A percentile compares a stretch with the other conserved stretches of the same genome.
Conservation (phyloP, 129 eudicot species). For the Artemisia annua region DNA sequence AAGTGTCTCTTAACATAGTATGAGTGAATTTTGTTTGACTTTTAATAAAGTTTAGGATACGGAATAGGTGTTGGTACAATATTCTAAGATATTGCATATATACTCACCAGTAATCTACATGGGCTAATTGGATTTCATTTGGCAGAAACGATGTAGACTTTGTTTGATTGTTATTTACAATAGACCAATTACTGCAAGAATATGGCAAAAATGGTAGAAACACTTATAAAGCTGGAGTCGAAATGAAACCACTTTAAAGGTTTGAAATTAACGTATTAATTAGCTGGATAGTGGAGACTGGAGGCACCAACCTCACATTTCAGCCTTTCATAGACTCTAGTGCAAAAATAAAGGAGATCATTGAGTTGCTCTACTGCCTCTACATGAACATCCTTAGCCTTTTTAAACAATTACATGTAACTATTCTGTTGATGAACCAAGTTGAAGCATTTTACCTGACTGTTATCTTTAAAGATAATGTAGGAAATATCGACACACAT, state of each 20-base stretch:
- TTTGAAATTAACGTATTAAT: no score
- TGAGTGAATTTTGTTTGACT: neutral
- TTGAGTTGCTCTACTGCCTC: neutral
- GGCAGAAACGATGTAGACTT: neutral
- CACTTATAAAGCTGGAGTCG: no score
- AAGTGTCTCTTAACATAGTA: neutral
- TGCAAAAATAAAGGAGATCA: neutral
- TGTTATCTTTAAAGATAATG: neutral
- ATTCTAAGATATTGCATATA: neutral
- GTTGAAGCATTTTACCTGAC: neutral
- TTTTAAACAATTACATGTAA: neutral
- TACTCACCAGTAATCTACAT: neutral
- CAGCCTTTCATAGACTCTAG: neutral
- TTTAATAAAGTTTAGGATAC: neutral
- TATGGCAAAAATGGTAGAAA: neutral
- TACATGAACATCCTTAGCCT: neutral
- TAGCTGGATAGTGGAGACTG: no score
- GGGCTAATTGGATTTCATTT: neutral
- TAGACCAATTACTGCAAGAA: neutral
- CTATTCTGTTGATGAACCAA: neutral
- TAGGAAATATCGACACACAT: neutral
- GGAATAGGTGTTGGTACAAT: neutral
- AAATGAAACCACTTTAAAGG: no score
- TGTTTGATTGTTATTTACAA: neutral
- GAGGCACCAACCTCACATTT: neutral